These are phyloP conservation scores for Debaryomycetaceae sp. DNA, from an alignment of 1,139 yeast genomes.

Conservation along the genomic window DNA sequence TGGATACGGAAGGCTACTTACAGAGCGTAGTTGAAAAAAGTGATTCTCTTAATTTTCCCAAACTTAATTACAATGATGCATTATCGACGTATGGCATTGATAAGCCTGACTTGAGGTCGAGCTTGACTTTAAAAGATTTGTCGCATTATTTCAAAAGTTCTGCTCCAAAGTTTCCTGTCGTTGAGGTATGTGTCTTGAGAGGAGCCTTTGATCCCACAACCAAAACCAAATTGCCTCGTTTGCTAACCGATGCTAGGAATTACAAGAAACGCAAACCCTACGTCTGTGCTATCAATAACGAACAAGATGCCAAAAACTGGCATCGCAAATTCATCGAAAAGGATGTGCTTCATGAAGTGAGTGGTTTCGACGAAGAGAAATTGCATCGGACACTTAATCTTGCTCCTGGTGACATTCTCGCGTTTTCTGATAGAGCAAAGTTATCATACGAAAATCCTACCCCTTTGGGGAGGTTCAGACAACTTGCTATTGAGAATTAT, in stretches of 20 bases:
- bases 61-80: constrained; percentile 64
- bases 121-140: constrained; percentile 49
- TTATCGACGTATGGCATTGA: constrained; percentile 81
- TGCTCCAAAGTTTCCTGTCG: constrained; percentile 51
- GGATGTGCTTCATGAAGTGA: constrained; percentile 18
- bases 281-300: constrained; percentile 45
- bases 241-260: constrained; percentile 37
- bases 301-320: constrained; percentile 44
- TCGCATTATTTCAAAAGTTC: constrained; percentile 34
- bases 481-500: constrained; percentile 55
- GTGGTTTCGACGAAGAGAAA: constrained; percentile 13
- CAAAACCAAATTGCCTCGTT: constrained; percentile 23
- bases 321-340: constrained; percentile 28
- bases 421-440: constrained; percentile 65
- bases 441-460: constrained; percentile 88
- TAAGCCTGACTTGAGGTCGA: constrained; percentile 84
- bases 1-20: constrained; percentile 23
- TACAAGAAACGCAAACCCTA: constrained; percentile 62
- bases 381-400: constrained; percentile 38
- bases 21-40: constrained; percentile 18
- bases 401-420: constrained; percentile 68
- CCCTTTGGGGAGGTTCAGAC: constrained; percentile 85
- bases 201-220: constrained; percentile 35
- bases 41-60: constrained; percentile 28
- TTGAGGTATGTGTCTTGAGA: constrained; percentile 68